Percentiles rank a stretch among this genome's conserved stretches.
These are phyloP conservation scores for Talaromyces funiculosus DNA, from an alignment of 2,329 filamentous ascomycete species.

Conservation along the genomic window DNA sequence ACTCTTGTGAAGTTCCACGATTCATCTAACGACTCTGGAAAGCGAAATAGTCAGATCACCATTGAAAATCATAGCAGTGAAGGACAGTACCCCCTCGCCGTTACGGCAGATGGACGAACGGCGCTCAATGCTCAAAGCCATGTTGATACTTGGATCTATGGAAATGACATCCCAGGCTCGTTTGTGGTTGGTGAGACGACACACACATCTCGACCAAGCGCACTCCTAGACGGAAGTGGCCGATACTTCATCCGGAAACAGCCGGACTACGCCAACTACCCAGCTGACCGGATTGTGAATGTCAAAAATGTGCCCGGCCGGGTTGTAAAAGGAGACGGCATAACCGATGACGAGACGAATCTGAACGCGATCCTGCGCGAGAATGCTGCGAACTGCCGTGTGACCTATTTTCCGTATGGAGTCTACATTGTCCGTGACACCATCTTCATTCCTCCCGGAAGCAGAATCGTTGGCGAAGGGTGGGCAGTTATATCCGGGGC, in stretches of 20 bases:
- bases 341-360: constrained; percentile 33
- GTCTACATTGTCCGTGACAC: constrained; percentile 47
- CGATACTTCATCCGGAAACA: constrained; percentile 39
- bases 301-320: constrained; percentile 40
- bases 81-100: constrained; percentile 17
- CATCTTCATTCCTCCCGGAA: constrained; percentile 43
- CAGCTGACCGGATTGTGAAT: constrained; percentile 40
- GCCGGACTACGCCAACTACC: constrained; percentile 42
- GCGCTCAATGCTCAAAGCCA: constrained; percentile 18
- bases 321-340: constrained; percentile 40
- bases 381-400: constrained; percentile 37
- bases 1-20: constrained; percentile 15
- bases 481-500: constrained; percentile 47
- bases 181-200: background rate
- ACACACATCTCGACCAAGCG: constrained; percentile 7
- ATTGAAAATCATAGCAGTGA: constrained; percentile 27
- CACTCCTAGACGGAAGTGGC: background rate
- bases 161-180: constrained; percentile 23
- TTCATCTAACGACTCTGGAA: constrained; percentile 23
- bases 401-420: constrained; percentile 54
- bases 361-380: constrained; percentile 30
- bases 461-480: constrained; percentile 51
- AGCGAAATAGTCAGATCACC: constrained; percentile 27
- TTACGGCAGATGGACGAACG: constrained; percentile 21
- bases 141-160: constrained; percentile 28